Conservation (phyloP, 1,284 basidiomycete genomes). For the Puccinia coronata region DNA sequence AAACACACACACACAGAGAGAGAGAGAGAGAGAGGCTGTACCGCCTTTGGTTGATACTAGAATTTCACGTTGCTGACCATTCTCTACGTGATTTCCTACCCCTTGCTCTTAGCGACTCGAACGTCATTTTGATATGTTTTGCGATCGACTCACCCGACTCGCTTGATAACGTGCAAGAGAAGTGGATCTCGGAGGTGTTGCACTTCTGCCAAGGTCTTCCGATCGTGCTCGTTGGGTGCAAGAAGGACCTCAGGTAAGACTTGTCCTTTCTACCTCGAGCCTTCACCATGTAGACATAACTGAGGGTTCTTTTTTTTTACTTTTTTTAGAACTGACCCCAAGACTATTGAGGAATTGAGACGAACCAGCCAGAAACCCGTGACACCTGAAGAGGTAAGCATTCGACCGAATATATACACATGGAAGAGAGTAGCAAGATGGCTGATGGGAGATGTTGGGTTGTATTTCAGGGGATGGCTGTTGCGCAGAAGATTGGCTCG, state of each 20-base stretch:
- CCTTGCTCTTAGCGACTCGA: slow-evolving; percentile 65
- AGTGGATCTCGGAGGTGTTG: slow-evolving; percentile 93
- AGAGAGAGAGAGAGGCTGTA: too few relatives aligned
- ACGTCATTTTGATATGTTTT: slow-evolving; percentile 92
- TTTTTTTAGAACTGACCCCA: slow-evolving; percentile 67
- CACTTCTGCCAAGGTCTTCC: slow-evolving; percentile 86
- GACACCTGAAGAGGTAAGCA: slow-evolving; percentile 71
- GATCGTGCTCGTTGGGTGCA: slow-evolving; percentile 87
- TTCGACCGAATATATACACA: too few relatives aligned
- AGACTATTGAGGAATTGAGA: slow-evolving; percentile 75
- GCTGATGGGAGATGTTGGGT: neutral
- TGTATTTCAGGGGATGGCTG: slow-evolving; percentile 71
- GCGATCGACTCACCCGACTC: slow-evolving; percentile 89
- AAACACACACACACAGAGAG: too few relatives aligned
- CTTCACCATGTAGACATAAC: too few relatives aligned
- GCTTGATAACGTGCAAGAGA: slow-evolving; percentile 91
- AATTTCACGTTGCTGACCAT: neutral
- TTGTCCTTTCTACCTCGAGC: neutral
- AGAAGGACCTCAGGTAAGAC: slow-evolving; percentile 71
- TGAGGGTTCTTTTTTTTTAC: too few relatives aligned
- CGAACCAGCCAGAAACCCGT: slow-evolving; percentile 80
- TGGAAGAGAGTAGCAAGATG: too few relatives aligned
- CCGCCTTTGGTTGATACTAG: too few relatives aligned
- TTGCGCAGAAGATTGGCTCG: slow-evolving; percentile 84
- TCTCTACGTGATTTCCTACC: neutral